Percentiles rank a stretch among this genome's conserved stretches.
These are phyloP conservation scores for Vaccinium macrocarpon DNA, from an alignment of 148 eudicot genomes.

Conservation along the genomic window DNA sequence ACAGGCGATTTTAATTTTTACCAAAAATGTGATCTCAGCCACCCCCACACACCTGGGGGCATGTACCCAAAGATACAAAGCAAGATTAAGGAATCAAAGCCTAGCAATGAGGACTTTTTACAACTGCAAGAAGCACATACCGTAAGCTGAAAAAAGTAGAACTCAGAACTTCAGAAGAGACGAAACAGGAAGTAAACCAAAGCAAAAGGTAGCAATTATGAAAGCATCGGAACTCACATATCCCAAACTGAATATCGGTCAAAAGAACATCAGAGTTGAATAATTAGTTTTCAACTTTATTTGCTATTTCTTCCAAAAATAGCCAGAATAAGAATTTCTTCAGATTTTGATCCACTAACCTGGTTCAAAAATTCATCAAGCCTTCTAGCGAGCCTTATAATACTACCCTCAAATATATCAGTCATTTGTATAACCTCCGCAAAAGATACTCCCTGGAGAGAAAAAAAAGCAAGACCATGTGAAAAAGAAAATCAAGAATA, in stretches of 20 bases:
- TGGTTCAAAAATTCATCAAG: constrained; percentile 97
- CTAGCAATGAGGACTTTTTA: background rate
- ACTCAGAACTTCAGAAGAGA: constrained; percentile 3
- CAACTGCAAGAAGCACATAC: background rate
- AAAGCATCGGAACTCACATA: background rate
- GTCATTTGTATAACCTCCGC: constrained; percentile 96
- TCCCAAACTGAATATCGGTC: background rate
- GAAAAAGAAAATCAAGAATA: constrained; percentile 1
- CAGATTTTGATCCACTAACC: constrained; percentile 36
- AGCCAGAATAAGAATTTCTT: constrained; percentile 15
- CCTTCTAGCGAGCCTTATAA: constrained; percentile 87
- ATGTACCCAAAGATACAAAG: background rate
- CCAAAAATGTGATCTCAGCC: background rate
- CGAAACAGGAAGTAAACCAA: constrained; percentile 8
- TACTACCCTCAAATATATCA: constrained; percentile 95
- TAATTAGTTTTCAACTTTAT: background rate
- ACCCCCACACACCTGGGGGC: background rate
- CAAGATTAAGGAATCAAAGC: background rate
- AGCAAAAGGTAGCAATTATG: background rate
- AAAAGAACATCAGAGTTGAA: background rate
- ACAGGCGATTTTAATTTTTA: background rate
- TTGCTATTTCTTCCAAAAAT: background rate
- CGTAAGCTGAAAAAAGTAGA: background rate
- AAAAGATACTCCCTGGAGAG: constrained; percentile 79
- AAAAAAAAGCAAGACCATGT: background rate